Conservation (phyloP, 2,329 filamentous ascomycete genomes). For the Alternaria longipes region DNA sequence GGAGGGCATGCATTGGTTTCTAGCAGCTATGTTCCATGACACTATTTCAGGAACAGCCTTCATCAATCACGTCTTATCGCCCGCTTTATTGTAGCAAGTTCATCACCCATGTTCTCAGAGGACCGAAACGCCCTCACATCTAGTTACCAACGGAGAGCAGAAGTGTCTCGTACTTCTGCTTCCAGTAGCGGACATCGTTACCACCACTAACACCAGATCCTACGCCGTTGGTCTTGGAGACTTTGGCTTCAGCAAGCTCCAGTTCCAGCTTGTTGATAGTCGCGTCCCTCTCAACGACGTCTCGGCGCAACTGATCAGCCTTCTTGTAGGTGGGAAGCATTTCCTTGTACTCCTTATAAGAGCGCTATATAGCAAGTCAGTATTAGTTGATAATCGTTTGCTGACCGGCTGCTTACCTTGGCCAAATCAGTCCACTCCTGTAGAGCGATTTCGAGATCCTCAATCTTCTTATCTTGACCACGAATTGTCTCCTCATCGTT, state of each 20-base stretch:
- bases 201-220: constrained; percentile 1
- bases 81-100: not conserved
- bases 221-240: constrained; percentile 22
- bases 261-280: constrained; percentile 29
- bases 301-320: constrained; percentile 29
- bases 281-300: constrained; percentile 22
- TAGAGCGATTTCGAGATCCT: constrained; percentile 16
- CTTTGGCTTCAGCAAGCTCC: constrained; percentile 26
- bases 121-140: not conserved
- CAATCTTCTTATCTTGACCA: constrained; percentile 23
- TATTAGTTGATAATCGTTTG: not conserved
- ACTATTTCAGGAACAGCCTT: not conserved
- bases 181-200: constrained; percentile 34
- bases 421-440: constrained; percentile 36
- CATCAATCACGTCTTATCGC: not conserved
- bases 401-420: constrained; percentile 6
- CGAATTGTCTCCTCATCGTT: constrained; percentile 4
- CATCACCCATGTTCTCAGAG: not conserved
- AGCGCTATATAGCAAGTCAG: constrained; percentile 15
- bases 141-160: constrained; percentile 25
- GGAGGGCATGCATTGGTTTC: no score
- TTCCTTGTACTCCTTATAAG: constrained; percentile 39
- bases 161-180: constrained; percentile 37
- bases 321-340: constrained; percentile 32
- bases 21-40: not conserved